These are phyloP conservation scores for Camellia oleifera DNA, from an alignment of 179 eudicot genomes.

Conservation along the genomic window DNA sequence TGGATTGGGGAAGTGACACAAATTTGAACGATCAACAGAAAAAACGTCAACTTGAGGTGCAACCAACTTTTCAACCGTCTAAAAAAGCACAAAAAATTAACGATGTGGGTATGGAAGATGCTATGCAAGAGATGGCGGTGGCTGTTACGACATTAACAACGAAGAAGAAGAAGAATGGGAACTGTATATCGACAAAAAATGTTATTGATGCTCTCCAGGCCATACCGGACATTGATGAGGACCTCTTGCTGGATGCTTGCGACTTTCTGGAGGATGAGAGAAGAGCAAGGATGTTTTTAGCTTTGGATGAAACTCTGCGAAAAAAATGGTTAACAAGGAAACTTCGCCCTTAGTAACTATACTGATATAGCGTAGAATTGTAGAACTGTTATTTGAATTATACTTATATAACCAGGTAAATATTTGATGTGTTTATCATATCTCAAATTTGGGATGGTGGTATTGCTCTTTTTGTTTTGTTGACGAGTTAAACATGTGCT, in stretches of 20 bases:
- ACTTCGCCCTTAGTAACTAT: constrained; percentile 1
- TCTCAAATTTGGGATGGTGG: neutral
- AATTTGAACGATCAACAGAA: neutral
- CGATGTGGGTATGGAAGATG: constrained; percentile 1
- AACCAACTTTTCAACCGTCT: neutral
- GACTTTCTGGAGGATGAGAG: constrained; percentile 16
- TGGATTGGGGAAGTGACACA: neutral
- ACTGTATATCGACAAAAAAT: constrained; percentile 1
- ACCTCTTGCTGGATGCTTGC: constrained; percentile 10
- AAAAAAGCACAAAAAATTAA: neutral
- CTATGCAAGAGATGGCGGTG: constrained; percentile 4
- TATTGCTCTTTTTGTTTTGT: too few species aligned
- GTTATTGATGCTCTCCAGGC: constrained; percentile 10
- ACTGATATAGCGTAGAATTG: neutral
- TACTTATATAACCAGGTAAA: neutral
- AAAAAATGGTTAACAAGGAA: constrained; percentile 12
- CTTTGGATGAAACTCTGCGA: constrained; percentile 11
- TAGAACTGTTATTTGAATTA: neutral
- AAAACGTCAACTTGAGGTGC: neutral
- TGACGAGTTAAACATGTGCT: too few species aligned
- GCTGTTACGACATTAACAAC: constrained; percentile 10
- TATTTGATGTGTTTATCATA: neutral
- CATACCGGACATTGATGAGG: constrained; percentile 13
- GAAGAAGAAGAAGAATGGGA: neutral
- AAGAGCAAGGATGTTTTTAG: constrained; percentile 12